Conservation (phyloP, 805 yeast species). For the Groenewaldozyma tartarivorans region DNA sequence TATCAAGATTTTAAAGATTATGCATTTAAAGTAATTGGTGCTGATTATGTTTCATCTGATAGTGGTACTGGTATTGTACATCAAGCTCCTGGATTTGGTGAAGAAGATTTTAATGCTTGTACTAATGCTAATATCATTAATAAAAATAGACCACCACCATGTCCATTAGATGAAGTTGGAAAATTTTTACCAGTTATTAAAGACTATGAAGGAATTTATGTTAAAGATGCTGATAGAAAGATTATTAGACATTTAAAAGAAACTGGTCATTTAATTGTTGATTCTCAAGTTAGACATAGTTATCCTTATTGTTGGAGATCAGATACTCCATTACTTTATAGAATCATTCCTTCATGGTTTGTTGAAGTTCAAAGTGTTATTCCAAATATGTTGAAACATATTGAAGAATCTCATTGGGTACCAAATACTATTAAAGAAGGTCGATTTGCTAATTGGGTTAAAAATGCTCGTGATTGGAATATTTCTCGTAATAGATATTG, state of each 20-base stretch:
- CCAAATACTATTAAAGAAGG: slow-evolving; percentile 85
- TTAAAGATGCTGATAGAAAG: slow-evolving; percentile 89
- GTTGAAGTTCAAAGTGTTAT: slow-evolving; percentile 80
- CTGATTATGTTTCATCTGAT: slow-evolving; percentile 79
- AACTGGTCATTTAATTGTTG: slow-evolving; percentile 62
- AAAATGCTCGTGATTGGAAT: slow-evolving; percentile 99
- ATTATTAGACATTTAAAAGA: slow-evolving; percentile 80
- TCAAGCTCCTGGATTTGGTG: slow-evolving; percentile 98
- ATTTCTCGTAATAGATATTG: slow-evolving; percentile 96
- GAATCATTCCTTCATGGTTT: slow-evolving; percentile 98
- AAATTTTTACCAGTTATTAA: slow-evolving; percentile 65
- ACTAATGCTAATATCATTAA: slow-evolving; percentile 63
- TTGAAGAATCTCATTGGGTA: slow-evolving; percentile 88
- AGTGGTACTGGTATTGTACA: slow-evolving; percentile 99
- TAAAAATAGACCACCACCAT: slow-evolving; percentile 69
- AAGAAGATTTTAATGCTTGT: slow-evolving; percentile 87
- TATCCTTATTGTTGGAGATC: slow-evolving; percentile 99
- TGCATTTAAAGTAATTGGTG: slow-evolving; percentile 76
- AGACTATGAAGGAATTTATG: slow-evolving; percentile 74
- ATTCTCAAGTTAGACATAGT: slow-evolving; percentile 83
- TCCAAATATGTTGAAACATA: slow-evolving; percentile 82
- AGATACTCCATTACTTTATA: slow-evolving; percentile 91
- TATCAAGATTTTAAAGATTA: slow-evolving; percentile 57
- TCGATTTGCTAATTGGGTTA: slow-evolving; percentile 96
- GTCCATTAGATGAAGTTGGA: slow-evolving; percentile 93